Evolutionary conservation across 352 stramenopile species (phyloP).

Genomic region (Globisporangium mamillatum): DNA sequence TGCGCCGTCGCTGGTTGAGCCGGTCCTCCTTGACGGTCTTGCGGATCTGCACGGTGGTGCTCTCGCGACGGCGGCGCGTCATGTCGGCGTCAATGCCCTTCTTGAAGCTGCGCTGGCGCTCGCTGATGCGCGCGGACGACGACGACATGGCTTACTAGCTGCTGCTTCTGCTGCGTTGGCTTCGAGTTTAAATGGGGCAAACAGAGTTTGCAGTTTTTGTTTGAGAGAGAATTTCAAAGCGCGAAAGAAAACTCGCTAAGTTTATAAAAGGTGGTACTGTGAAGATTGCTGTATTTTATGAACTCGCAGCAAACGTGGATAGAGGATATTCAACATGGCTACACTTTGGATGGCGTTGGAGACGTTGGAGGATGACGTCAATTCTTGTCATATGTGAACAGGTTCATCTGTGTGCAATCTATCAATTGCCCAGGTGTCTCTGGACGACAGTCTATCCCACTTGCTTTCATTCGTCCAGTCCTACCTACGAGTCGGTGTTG

Average conservation of each 20-base stretch:
- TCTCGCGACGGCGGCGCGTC: slow-evolving; percentile 64
- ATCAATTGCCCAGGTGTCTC: no score
- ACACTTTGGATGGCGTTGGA: background rate
- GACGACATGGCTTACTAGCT: slow-evolving; percentile 2
- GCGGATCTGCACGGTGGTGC: slow-evolving; percentile 83
- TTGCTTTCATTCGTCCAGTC: no score
- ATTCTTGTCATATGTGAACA: no score
- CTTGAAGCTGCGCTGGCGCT: slow-evolving; percentile 79
- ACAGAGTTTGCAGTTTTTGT: background rate
- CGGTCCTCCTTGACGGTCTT: slow-evolving; percentile 83
- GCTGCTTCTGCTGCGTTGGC: background rate
- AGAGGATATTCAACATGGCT: background rate
- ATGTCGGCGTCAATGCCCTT: slow-evolving; percentile 79
- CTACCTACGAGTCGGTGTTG: slow-evolving; percentile 80
- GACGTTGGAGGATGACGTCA: no score
- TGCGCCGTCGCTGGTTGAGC: slow-evolving; percentile 72
- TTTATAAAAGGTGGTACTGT: background rate
- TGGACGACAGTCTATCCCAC: no score
- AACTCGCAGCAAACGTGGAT: background rate
- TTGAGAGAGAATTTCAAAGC: background rate
- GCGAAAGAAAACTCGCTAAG: background rate
- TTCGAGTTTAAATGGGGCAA: background rate
- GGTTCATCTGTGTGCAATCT: no score
- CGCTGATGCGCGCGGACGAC: slow-evolving; percentile 19
- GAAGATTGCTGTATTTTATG: background rate